phyloP scores from a whole-genome alignment of 2,329 filamentous ascomycete species.

The Aspergillus intermedius region DNA sequence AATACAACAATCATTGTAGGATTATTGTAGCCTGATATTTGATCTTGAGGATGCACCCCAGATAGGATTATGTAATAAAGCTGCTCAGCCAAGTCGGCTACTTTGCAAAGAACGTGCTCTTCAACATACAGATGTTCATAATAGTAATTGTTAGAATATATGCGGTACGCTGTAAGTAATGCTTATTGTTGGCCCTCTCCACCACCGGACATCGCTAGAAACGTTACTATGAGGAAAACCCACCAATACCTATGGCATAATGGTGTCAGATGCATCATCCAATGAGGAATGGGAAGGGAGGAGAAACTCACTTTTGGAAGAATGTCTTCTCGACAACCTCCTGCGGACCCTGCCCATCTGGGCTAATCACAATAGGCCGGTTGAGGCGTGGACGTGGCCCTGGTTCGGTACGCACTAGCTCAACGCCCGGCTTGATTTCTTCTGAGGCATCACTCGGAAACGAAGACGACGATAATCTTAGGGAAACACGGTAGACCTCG shows the following conservation, averaged over 20 bases:
- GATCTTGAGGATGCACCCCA: no score
- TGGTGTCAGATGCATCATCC: not conserved
- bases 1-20: no score
- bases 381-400: constrained; percentile 36
- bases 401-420: constrained; percentile 26
- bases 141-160: not conserved
- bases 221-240: constrained; percentile 36
- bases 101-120: no score
- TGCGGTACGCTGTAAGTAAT: not conserved
- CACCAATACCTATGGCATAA: constrained; percentile 39
- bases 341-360: constrained; percentile 33
- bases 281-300: not conserved
- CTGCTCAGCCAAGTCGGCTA: no score
- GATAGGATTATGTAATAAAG: no score
- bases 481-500: constrained; percentile 35
- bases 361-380: constrained; percentile 32
- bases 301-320: constrained; percentile 36
- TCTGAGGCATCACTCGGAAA: constrained; percentile 11
- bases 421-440: constrained; percentile 19
- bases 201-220: constrained; percentile 37
- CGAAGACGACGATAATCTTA: constrained; percentile 18
- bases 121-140: no score
- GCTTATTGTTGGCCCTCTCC: constrained; percentile 24
- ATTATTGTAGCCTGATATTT: no score
- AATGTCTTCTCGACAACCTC: constrained; percentile 38